phyloP scores from a whole-genome alignment of 2,329 filamentous ascomycete species.

The Canariomyces notabilis region DNA sequence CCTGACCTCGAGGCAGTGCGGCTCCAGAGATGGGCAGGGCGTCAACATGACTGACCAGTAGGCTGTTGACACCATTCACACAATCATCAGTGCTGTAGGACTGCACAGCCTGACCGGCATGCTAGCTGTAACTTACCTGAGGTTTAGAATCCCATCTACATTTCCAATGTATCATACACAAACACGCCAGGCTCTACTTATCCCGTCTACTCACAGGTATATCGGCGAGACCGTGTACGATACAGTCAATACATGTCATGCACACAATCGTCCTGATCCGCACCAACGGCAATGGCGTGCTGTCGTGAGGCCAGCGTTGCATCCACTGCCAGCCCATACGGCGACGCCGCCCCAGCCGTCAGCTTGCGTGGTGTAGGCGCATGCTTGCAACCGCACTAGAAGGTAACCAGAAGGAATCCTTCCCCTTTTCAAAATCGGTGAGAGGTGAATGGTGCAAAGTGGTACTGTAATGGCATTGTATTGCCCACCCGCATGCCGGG shows the following conservation, averaged over 20 bases:
- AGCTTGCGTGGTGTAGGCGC: not conserved
- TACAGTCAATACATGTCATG: too few species aligned
- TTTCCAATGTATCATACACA: not conserved
- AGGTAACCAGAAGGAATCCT: not conserved
- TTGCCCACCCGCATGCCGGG: too few species aligned
- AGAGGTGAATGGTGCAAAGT: not conserved
- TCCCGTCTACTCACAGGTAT: too few species aligned
- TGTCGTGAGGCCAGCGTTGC: conserved; percentile 13
- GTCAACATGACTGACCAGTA: not conserved
- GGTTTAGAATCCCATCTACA: too few species aligned
- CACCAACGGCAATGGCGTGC: not conserved
- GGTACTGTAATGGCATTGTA: not conserved
- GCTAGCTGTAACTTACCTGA: not conserved
- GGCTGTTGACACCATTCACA: conserved; percentile 19
- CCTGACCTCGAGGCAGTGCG: not conserved
- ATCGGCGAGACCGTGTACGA: too few species aligned
- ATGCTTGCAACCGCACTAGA: not conserved
- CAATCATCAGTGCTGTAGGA: conserved; percentile 14
- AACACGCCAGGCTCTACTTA: not conserved
- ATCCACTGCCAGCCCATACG: conserved; percentile 11
- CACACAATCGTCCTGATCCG: too few species aligned
- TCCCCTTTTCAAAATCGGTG: not conserved
- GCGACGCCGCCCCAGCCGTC: conserved; percentile 7
- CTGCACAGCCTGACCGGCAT: not conserved
- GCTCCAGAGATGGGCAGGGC: not conserved